Evolutionary conservation across 139 green algal species (phyloP).

Genomic region (Tetraselmis chui): DNA sequence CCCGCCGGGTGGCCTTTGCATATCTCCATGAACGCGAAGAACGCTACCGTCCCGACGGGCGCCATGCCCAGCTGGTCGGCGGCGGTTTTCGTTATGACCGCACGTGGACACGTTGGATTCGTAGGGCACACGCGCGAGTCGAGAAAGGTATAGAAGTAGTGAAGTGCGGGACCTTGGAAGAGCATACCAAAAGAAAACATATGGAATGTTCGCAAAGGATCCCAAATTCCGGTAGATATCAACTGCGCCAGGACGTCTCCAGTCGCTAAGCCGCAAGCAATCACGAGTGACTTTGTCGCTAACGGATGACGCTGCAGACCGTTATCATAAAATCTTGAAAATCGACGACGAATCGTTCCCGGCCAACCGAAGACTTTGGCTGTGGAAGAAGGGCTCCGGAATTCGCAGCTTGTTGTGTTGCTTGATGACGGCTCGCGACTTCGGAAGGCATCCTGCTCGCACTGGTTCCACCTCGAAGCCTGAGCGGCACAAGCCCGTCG

Average conservation of each 20-base stretch:
- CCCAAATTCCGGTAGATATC: background rate
- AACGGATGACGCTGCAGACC: background rate
- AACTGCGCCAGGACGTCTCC: background rate
- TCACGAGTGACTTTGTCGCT: background rate
- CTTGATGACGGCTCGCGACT: too few relatives aligned
- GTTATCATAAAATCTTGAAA: background rate
- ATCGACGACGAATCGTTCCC: too few relatives aligned
- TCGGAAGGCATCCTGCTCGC: too few relatives aligned
- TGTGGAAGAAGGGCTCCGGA: too few relatives aligned
- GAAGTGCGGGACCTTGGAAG: background rate
- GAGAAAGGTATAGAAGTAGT: background rate
- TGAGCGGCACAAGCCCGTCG: too few relatives aligned
- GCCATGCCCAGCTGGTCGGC: constrained; percentile 49
- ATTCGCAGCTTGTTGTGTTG: too few relatives aligned
- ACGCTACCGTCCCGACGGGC: constrained; percentile 36
- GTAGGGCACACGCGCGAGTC: background rate
- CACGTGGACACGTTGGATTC: background rate
- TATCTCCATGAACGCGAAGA: constrained; percentile 37
- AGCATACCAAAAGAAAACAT: background rate
- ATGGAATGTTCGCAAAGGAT: background rate
- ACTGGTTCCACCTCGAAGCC: too few relatives aligned
- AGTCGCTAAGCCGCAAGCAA: background rate
- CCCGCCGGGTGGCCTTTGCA: constrained; percentile 41
- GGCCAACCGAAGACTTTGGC: too few relatives aligned
- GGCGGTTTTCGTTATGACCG: constrained; percentile 38